Base-by-base conservation (phyloP, 257 asterid species). In the Solanum etuberosum region DNA sequence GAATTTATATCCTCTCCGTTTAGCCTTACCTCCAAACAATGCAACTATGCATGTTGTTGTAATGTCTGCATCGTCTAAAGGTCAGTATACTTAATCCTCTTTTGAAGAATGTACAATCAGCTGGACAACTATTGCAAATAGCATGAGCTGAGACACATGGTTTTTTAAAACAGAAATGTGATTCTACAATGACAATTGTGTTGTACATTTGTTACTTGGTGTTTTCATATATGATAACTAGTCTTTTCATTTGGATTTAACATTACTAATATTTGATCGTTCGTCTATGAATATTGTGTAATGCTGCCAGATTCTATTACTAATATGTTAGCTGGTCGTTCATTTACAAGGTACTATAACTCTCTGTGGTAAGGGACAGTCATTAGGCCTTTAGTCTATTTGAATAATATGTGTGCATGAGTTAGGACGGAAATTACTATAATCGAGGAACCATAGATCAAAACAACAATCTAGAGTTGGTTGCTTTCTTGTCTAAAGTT, bases 11-110 rank as follows among this genome's bases (percentile, higher is more conserved):
- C 98, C 98, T 5, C 97, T 97, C 40, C 93, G 98, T 51, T 46
- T 95, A 93, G 94, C 95, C 63, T 92, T 97, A 70, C 99, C 99
- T 86, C 99, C 99, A 68, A 97, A 94, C 92, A 94, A 93, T 86
- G 94, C 97, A 35, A 91, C 97, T n/a, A 94, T 97, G 98, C 91
- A 92, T 40, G 89, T 95, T 46, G 98, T 97, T 73, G 97, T 95
- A 2, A 92, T 97, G 86, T 97, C 99, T 18, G 91, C 98, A 9
- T 90, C 98, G 5, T 97, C 97, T 88, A 92, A 54, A 92, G 95
- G 99, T 97, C 82, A 3, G 93, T 57, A 61, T 85, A 65, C 43
- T 27, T 5, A 10, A 35, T 32, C 70, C 13, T 13, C 31, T 32
- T 84, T 59, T 84, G n/a, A 42, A 76, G 54, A 38, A n/a, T 37